Conservation (phyloP, 1,284 basidiomycete species). For the Melampsora larici-populina region DNA sequence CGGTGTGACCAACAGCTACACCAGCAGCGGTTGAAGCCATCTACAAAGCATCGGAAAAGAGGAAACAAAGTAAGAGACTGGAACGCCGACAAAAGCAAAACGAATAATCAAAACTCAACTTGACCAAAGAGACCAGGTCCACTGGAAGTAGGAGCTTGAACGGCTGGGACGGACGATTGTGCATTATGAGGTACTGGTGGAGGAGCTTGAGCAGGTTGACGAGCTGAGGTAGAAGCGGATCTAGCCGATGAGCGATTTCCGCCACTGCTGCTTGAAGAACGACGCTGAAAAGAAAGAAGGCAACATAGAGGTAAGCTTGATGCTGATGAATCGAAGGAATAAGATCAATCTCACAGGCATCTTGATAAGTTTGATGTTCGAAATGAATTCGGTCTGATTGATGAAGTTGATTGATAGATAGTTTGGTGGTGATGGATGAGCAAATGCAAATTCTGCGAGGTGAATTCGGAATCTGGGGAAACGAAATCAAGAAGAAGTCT, state of each 20-base stretch:
- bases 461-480: no score
- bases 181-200: constrained; percentile 6
- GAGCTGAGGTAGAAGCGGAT: constrained; percentile 70
- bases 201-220: constrained; percentile 65
- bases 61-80: not conserved
- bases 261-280: constrained; percentile 31
- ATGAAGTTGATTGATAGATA: not conserved
- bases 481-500: no score
- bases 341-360: not conserved
- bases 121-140: constrained; percentile 39
- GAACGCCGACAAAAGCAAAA: not conserved
- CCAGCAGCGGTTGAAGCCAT: constrained; percentile 61
- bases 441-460: not conserved
- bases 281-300: not conserved
- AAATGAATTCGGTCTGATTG: not conserved
- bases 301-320: not conserved
- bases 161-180: constrained; percentile 16
- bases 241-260: constrained; percentile 46
- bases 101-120: not conserved
- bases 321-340: not conserved
- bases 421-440: not conserved
- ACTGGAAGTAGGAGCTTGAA: constrained; percentile 28
- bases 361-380: not conserved
- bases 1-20: constrained; percentile 59
- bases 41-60: constrained; percentile 54